phyloP scores from a whole-genome alignment of 257 asterid species.

The Lantana camara region DNA sequence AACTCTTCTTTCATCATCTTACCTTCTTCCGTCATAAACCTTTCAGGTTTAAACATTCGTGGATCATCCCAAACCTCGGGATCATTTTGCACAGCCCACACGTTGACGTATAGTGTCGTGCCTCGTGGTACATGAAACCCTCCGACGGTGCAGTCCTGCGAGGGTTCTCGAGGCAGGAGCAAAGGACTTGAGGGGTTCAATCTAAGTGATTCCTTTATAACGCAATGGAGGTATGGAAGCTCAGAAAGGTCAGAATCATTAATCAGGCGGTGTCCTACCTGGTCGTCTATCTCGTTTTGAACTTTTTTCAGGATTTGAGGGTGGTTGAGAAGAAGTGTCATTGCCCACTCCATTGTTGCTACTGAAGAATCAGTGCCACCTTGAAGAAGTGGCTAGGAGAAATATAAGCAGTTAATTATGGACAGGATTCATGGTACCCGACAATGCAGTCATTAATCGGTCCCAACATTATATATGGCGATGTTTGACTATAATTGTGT shows the following conservation, averaged over 20 bases:
- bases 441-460: too few relatives aligned
- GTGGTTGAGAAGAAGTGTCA: slow-evolving; percentile 39
- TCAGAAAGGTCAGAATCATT: too few relatives aligned
- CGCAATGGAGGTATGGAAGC: slow-evolving; percentile 35
- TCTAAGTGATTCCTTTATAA: slow-evolving; percentile 30
- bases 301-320: slow-evolving; percentile 30
- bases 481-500: too few relatives aligned
- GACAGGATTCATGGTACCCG: too few relatives aligned
- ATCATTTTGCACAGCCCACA: too few relatives aligned
- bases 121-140: too few relatives aligned
- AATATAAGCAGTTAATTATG: neutral
- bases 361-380: slow-evolving; percentile 50
- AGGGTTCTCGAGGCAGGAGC: slow-evolving; percentile 29
- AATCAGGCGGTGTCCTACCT: too few relatives aligned
- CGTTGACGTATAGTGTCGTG: too few relatives aligned
- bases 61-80: neutral
- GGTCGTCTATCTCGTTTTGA: too few relatives aligned
- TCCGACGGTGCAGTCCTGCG: slow-evolving; percentile 23
- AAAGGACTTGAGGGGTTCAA: neutral
- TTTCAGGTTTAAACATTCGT: neutral
- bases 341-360: slow-evolving; percentile 55
- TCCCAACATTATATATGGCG: too few relatives aligned
- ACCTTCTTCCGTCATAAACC: slow-evolving; percentile 1
- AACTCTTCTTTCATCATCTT: neutral
- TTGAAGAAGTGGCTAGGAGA: neutral